phyloP scores from a whole-genome alignment of 1,139 yeast species.

The Suhomyces bribrorum region DNA sequence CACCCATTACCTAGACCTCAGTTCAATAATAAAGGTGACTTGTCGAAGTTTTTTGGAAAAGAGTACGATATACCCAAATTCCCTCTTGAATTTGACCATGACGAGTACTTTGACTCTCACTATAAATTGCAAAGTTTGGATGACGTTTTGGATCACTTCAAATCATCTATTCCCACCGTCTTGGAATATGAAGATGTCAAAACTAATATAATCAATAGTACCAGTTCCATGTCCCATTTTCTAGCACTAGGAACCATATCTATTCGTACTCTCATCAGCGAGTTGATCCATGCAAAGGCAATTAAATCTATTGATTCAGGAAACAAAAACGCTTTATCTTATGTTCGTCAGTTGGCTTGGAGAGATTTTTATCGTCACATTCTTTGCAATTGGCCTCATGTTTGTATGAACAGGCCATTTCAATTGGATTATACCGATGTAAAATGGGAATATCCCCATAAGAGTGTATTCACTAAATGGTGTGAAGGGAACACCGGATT shows the following conservation, averaged over 20 bases:
- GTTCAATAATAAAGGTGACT: conserved; percentile 5
- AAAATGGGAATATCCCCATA: conserved; percentile 41
- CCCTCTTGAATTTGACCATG: conserved; percentile 9
- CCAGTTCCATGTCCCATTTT: conserved; percentile 38
- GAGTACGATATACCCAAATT: conserved; percentile 6
- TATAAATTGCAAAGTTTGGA: conserved; percentile 40
- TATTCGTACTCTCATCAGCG: conserved; percentile 37
- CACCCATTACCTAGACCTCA: conserved; percentile 4
- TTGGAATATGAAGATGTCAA: conserved; percentile 20
- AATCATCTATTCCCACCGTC: conserved; percentile 6
- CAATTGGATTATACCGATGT: conserved; percentile 41
- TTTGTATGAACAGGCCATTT: conserved; percentile 52
- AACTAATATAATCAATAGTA: conserved; percentile 8
- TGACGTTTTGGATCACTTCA: conserved; percentile 34
- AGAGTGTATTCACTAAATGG: conserved; percentile 47
- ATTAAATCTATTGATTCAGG: conserved; percentile 25
- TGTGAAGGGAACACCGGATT: conserved; percentile 54
- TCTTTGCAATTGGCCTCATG: conserved; percentile 50
- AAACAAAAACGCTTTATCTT: conserved; percentile 26
- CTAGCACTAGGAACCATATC: conserved; percentile 50
- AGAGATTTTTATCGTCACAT: conserved; percentile 57
- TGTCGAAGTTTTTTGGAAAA: conserved; percentile 14
- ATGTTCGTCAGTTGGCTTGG: conserved; percentile 55
- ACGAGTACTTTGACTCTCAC: conserved; percentile 19
- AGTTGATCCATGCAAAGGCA: conserved; percentile 14